A percentile compares a stretch with the other conserved stretches of the same genome.
phyloP scores from a whole-genome alignment of 768 basidiomycete species.

The Suillus luteus region DNA sequence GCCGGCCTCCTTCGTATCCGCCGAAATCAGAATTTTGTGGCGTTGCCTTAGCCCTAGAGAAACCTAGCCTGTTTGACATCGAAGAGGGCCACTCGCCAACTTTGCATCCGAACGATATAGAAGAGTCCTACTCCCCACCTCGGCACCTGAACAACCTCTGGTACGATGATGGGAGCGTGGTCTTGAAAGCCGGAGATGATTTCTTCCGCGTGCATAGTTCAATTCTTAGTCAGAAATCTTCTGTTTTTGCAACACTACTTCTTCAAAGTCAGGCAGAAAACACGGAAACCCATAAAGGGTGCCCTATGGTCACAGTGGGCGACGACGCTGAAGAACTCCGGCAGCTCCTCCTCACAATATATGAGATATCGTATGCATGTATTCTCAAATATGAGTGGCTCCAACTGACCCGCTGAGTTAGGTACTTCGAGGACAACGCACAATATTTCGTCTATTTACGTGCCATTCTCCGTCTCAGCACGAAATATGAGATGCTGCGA shows the following conservation, averaged over 20 bases:
- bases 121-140: background rate
- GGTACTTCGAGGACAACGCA: constrained; percentile 3
- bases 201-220: background rate
- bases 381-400: background rate
- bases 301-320: background rate
- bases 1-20: constrained; percentile 1
- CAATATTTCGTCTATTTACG: background rate
- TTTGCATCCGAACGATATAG: background rate
- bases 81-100: background rate
- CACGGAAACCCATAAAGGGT: background rate
- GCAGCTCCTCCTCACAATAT: background rate
- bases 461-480: background rate
- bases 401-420: background rate
- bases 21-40: background rate
- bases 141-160: background rate
- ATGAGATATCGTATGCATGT: background rate
- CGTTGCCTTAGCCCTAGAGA: background rate
- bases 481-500: background rate
- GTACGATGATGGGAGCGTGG: constrained; percentile 1
- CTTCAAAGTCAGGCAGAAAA: background rate
- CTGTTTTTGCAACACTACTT: constrained; percentile 1
- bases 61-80: background rate
- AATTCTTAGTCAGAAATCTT: background rate
- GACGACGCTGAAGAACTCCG: background rate
- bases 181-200: background rate